Base-by-base conservation (phyloP, 106 monocot species). In the Apostasia shenzhenica region DNA sequence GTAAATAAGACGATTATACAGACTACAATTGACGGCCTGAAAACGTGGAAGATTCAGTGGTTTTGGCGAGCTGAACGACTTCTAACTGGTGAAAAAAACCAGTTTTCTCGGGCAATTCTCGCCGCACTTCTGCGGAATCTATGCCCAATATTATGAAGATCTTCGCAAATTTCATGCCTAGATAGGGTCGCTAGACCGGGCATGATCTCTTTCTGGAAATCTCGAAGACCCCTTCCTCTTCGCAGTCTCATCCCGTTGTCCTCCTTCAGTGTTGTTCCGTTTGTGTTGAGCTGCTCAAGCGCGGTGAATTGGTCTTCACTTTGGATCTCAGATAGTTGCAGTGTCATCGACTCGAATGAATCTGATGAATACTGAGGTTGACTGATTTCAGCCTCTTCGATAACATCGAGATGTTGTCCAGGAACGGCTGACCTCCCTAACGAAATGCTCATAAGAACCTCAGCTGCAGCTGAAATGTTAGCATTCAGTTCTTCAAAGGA, bases 121-220 rank as follows among this genome's bases (percentile, higher is more conserved):
- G 72, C 61, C 59, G 73, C 56, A 5, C 67, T 81, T 72, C 73
- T 87, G 41, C 79, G 74, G 0, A 75, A 62, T 76, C 79, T 79
- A 51, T 91, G 62, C 45, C 76, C 83, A 8, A 94, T 91, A 61
- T 74, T 66, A 52, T 94, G 85, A 76, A 94, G 63, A 42, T 94
- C 94, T 53, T 94, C 94, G 51, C 87, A 85, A 42, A 94, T 91
- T 61, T 94, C 94, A 45, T 85, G 84, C 77, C 94, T 75, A 11
- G 87, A 85, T 48, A 94, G 91, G 7, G 90, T 79, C 8, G 81
- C 83, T 43, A 94, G 40, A n/a, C 94, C 85, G 6, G 94, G 94
- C 41, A 94, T 69, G 66, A 94, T 83, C 45, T 94, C 91, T 64
- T 75, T 87, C 59, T 91, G 91, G 70, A 94, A 94, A 68, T 94